Conservation (phyloP, 2,329 filamentous ascomycete genomes). For the Neoarthrinium moseri region DNA sequence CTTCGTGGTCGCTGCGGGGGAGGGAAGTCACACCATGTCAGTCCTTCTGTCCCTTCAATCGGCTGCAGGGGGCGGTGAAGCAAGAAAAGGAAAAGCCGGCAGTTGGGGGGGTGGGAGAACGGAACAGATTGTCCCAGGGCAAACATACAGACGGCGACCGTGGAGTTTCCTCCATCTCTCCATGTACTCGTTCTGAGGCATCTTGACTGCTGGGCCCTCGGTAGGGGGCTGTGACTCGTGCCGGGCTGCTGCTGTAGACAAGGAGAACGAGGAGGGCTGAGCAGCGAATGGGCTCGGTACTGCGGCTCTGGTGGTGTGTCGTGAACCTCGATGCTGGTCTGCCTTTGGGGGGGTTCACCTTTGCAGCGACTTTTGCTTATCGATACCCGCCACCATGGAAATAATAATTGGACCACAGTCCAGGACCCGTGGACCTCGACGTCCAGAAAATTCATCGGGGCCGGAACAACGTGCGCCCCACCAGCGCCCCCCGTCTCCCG, state of each 20-base stretch:
- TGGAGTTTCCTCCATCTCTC: conserved; percentile 8
- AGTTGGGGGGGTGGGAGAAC: neutral
- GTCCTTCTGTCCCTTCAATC: neutral
- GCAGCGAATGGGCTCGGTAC: no score
- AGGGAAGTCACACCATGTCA: conserved; percentile 28
- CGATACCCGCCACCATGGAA: conserved; percentile 4
- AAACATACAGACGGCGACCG: conserved; percentile 4
- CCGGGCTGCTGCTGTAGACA: neutral
- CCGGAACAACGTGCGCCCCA: conserved; percentile 1
- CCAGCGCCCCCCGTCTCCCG: neutral
- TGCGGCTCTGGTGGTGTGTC: no score
- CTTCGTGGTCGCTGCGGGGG: conserved; percentile 72
- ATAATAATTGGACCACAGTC: no score
- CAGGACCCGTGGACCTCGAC: neutral
- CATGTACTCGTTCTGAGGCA: conserved; percentile 14
- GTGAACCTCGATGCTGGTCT: no score
- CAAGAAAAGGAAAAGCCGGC: no score
- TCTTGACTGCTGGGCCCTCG: conserved; percentile 18
- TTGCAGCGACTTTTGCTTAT: conserved; percentile 6
- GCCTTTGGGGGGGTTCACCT: neutral
- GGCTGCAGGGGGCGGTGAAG: no score
- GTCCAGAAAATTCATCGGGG: conserved; percentile 4
- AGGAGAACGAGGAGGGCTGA: no score
- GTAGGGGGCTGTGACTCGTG: conserved; percentile 8
- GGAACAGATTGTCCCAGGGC: neutral